These are phyloP conservation scores for Trichothecium roseum DNA, from an alignment of 2,329 filamentous ascomycete genomes.

Conservation along the genomic window DNA sequence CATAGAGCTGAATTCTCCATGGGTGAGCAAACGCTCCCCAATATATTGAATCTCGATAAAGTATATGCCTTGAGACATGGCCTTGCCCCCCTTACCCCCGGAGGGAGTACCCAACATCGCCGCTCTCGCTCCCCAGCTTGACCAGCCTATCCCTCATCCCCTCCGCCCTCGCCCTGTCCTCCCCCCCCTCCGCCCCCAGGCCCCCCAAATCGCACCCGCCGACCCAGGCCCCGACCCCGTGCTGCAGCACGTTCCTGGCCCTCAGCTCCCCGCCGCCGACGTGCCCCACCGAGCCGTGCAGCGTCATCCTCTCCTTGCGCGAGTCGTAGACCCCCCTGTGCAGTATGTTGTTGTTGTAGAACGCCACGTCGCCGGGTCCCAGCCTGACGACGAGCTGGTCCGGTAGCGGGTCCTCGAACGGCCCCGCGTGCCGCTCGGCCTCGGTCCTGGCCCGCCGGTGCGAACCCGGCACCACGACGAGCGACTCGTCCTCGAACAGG, in stretches of 20 bases:
- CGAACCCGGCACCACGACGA: slow-evolving; percentile 69
- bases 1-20: no score
- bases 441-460: slow-evolving; percentile 63
- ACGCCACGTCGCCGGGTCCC: slow-evolving; percentile 67
- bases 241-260: slow-evolving; percentile 65
- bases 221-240: slow-evolving; percentile 61
- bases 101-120: slow-evolving; percentile 54
- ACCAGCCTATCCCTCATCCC: slow-evolving; percentile 55
- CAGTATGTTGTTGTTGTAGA: slow-evolving; percentile 86
- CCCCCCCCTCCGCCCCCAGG: slow-evolving; percentile 31
- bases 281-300: slow-evolving; percentile 64
- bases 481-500: slow-evolving; percentile 61
- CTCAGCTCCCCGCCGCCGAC: slow-evolving; percentile 40
- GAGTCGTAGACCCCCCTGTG: slow-evolving; percentile 58
- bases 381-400: slow-evolving; percentile 57
- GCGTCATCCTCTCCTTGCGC: slow-evolving; percentile 52
- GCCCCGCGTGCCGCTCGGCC: slow-evolving; percentile 55
- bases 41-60: no score
- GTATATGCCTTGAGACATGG: no score
- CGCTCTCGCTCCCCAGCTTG: slow-evolving; percentile 47
- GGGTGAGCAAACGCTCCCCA: no score
- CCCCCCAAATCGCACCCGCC: slow-evolving; percentile 43
- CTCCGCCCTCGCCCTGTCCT: slow-evolving; percentile 39
- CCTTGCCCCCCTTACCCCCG: slow-evolving; percentile 30
- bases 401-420: slow-evolving; percentile 51